These are phyloP conservation scores for Kregervanrija fluxuum DNA, from an alignment of 805 yeast genomes.

Conservation along the genomic window DNA sequence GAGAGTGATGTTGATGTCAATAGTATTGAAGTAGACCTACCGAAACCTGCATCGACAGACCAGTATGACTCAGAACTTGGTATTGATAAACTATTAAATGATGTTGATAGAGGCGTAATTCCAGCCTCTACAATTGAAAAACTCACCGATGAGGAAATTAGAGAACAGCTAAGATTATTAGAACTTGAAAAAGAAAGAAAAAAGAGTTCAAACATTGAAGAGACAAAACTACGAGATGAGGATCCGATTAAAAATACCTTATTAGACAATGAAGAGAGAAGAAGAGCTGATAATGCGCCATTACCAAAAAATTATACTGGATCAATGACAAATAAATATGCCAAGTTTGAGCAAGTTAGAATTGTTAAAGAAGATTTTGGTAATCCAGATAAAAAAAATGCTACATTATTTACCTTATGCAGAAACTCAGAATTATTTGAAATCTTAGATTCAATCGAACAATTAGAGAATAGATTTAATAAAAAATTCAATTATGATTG, in stretches of 20 bases:
- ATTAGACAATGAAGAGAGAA: conserved; percentile 15
- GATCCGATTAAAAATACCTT: conserved; percentile 11
- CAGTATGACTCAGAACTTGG: conserved; percentile 2
- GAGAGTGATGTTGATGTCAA: background rate
- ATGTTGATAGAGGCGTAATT: background rate
- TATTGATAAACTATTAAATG: conserved; percentile 2
- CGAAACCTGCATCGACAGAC: background rate
- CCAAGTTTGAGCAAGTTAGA: conserved; percentile 20
- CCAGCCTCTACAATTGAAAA: background rate
- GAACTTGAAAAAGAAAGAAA: no score
- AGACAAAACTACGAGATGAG: background rate
- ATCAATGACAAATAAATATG: conserved; percentile 15
- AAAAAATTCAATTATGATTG: conserved; percentile 33
- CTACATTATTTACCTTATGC: conserved; percentile 49
- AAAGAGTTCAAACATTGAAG: no score
- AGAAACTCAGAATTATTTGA: conserved; percentile 34
- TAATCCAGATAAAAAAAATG: conserved; percentile 32
- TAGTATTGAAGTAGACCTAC: background rate
- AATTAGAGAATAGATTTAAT: conserved; percentile 35
- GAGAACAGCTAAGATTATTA: conserved; percentile 5
- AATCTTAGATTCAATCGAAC: conserved; percentile 34
- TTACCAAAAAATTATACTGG: conserved; percentile 16
- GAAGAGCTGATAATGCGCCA: conserved; percentile 18
- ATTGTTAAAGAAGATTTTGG: conserved; percentile 9
- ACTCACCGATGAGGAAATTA: conserved; percentile 12